Evolutionary conservation across 192 early-diverging fungal genomes (phyloP).

Genomic region (Linnemannia hyalina): DNA sequence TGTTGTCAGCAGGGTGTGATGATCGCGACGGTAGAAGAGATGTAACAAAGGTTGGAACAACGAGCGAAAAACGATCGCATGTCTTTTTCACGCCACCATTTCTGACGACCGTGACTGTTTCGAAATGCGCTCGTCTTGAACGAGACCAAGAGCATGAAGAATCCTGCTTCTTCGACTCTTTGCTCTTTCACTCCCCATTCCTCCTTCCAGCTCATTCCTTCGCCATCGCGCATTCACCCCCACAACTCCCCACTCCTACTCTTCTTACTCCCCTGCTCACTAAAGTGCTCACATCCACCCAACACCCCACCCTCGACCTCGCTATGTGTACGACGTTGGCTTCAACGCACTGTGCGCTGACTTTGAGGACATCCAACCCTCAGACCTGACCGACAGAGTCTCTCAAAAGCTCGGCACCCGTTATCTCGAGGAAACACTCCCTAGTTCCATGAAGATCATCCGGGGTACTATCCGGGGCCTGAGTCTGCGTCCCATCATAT

Average conservation of each 20-base stretch:
- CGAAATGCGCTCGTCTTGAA: too few relatives aligned
- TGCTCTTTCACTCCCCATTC: neutral
- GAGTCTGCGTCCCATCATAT: slow-evolving; percentile 24
- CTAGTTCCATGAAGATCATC: slow-evolving; percentile 4
- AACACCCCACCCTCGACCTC: neutral
- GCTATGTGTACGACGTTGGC: neutral
- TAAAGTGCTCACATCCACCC: neutral
- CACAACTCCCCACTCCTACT: neutral
- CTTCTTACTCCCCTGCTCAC: neutral
- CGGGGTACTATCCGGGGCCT: slow-evolving; percentile 18
- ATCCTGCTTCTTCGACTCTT: neutral
- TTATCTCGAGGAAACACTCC: neutral
- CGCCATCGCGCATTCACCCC: neutral
- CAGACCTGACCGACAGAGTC: slow-evolving; percentile 11
- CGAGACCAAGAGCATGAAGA: neutral
- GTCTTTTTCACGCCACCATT: neutral
- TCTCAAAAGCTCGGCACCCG: neutral
- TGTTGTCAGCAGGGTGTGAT: neutral
- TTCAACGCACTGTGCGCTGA: slow-evolving; percentile 31
- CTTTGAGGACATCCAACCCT: slow-evolving; percentile 25
- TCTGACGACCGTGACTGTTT: neutral
- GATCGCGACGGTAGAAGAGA: neutral
- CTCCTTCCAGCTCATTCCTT: neutral
- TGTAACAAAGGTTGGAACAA: neutral
- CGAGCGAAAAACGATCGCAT: neutral